Evolutionary conservation across 2,329 filamentous ascomycete genomes (phyloP).

Genomic region (Pseudogymnoascus sp.): DNA sequence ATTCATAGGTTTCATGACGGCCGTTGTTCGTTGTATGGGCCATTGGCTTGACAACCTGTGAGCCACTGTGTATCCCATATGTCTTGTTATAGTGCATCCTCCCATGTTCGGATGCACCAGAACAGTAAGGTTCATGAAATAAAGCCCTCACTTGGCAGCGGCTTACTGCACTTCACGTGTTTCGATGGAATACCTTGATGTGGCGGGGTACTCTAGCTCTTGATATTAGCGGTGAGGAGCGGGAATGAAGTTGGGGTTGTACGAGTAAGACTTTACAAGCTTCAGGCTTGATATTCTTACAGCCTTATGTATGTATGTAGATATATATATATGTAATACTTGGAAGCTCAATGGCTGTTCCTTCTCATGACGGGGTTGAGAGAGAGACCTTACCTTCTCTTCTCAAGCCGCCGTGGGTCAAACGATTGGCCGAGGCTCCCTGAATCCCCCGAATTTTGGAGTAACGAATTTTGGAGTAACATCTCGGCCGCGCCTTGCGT

Average conservation of each 20-base stretch:
- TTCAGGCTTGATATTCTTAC: too few species aligned
- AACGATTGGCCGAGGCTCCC: slow-evolving; percentile 1
- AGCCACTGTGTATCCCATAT: background rate
- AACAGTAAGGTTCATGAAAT: background rate
- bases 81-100: background rate
- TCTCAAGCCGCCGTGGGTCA: background rate
- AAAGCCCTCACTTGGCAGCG: background rate
- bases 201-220: background rate
- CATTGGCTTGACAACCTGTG: slow-evolving; percentile 1
- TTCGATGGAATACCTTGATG: background rate
- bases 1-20: background rate
- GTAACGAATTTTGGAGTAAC: background rate
- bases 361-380: background rate
- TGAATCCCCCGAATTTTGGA: background rate
- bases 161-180: background rate
- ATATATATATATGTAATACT: background rate
- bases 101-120: background rate
- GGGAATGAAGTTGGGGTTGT: background rate
- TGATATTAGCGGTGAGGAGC: slow-evolving; percentile 2
- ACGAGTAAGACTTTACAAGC: too few species aligned
- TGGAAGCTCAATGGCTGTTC: background rate
- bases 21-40: background rate
- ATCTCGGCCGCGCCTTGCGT: background rate
- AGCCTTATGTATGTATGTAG: background rate
- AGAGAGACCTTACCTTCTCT: background rate